Percentiles rank a stretch among this genome's conserved stretches.
Conservation (phyloP, 371 early-diverging fungal species). For the Chytridiales sp. region DNA sequence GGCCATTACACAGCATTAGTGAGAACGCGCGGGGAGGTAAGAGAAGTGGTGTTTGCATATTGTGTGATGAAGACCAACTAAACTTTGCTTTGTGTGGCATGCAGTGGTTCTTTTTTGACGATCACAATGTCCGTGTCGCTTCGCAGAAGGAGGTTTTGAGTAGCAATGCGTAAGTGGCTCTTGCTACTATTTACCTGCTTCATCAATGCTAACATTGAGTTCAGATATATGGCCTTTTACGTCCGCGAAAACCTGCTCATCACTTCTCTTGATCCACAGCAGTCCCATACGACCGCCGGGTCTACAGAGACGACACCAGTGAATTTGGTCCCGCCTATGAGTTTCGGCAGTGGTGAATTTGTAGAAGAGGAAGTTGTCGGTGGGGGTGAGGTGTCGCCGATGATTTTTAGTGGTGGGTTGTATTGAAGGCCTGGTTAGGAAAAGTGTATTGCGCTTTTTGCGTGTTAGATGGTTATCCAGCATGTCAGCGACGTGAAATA, state of each 20-base stretch:
- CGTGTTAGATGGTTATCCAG: no score
- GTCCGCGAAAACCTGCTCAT: constrained; percentile 39
- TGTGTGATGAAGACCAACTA: not conserved
- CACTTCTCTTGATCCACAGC: no score
- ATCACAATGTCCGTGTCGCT: constrained; percentile 73
- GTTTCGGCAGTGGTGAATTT: no score
- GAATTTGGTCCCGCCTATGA: no score
- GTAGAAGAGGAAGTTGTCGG: no score
- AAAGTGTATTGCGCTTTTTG: no score
- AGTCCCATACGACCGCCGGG: no score
- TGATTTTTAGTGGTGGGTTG: no score
- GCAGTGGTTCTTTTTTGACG: constrained; percentile 92
- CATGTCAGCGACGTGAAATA: no score
- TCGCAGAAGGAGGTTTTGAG: constrained; percentile 73
- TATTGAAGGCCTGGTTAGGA: no score
- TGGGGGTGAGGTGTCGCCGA: no score
- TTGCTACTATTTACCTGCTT: not conserved
- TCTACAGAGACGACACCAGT: no score
- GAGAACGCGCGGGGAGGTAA: constrained; percentile 72
- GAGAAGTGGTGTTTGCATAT: not conserved
- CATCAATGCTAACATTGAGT: not conserved
- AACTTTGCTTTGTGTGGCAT: not conserved
- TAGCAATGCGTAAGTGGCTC: constrained; percentile 65
- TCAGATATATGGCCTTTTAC: constrained; percentile 89
- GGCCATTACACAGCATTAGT: constrained; percentile 92